Conservation (phyloP, 2,329 filamentous ascomycete species). For the Neofusicoccum laricinum region DNA sequence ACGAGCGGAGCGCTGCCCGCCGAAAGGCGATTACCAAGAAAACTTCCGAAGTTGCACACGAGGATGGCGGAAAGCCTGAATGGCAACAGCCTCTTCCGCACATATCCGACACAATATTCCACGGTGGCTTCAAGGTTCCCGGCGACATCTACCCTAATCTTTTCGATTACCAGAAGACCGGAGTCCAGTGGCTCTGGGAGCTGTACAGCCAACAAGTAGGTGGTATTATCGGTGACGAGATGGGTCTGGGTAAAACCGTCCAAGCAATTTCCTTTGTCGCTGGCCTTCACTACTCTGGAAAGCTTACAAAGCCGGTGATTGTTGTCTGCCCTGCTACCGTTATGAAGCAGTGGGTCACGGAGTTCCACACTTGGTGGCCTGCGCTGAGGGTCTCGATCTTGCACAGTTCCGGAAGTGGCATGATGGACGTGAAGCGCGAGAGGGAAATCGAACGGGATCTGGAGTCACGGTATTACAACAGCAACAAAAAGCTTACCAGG, state of each 20-base stretch:
- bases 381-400: conserved; percentile 92
- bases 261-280: conserved; percentile 80
- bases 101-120: conserved; percentile 70
- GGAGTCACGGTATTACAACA: conserved; percentile 32
- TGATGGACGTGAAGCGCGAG: conserved; percentile 73
- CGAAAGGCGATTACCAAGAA: conserved; percentile 40
- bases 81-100: conserved; percentile 87
- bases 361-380: conserved; percentile 99
- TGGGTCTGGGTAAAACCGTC: conserved; percentile 96
- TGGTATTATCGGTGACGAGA: conserved; percentile 94
- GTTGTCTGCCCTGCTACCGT: conserved; percentile 93
- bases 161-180: conserved; percentile 96
- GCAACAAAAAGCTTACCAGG: conserved; percentile 42
- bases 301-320: conserved; percentile 78
- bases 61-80: conserved; percentile 54
- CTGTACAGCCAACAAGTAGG: conserved; percentile 86
- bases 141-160: conserved; percentile 90
- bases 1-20: conserved; percentile 60
- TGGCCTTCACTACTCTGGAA: conserved; percentile 86
- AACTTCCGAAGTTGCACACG: conserved; percentile 2
- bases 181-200: conserved; percentile 94
- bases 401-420: conserved; percentile 92
- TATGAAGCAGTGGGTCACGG: conserved; percentile 95
- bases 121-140: conserved; percentile 74
- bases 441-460: conserved; percentile 61